Base-by-base conservation (phyloP, 192 early-diverging fungal genomes). In the Linnemannia zychae region DNA sequence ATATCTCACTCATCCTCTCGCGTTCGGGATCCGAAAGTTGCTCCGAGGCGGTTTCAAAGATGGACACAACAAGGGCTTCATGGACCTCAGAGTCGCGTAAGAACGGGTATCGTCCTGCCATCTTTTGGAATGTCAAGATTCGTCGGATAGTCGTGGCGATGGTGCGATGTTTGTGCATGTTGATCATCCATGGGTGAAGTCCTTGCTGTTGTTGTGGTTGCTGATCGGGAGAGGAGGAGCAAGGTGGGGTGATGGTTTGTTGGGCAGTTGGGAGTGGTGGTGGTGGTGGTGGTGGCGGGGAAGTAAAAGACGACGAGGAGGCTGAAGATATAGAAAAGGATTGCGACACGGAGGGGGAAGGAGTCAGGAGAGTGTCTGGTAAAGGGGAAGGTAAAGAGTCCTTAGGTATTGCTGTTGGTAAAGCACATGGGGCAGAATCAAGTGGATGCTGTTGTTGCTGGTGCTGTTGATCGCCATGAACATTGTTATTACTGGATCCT, bases 61-160 rank as follows among this genome's bases (percentile, higher is more conserved):
- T 73, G 20, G 68, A 52, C 4, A 28, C 28, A 57, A 69, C 63
- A 66, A 90, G 82, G 38, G 72, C 73, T 3, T 81, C 71, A 76
- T 83, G 85, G 13, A 93, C 48, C 20, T 88, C 81, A 11, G 60
- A 9, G 20, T 92, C 82, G 44, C 75, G 46, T 7, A 74, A 78
- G 79, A 93, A 93, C 18, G 89, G 87, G 49, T 93, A 93, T 20
- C 89, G 76, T 22, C 78, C 76, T 1, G 91, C 87, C 71, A 93
- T 76, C 38, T 83, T 86, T 53, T 91, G 89, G 72, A 93, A 93
- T 0, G 89, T 88, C 20, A 93, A 67, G 46, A 93, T 82, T 3
- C 92, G 85, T 71, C 92, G 92, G 79, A 92, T 91, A 44, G 92
- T 90, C 16, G 87, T 89, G 16, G 92, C 92, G 15, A 87, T 89